A percentile compares a stretch with the other conserved stretches of the same genome.
phyloP scores from a whole-genome alignment of 352 stramenopile genomes.

The Blastocystis sp. region DNA sequence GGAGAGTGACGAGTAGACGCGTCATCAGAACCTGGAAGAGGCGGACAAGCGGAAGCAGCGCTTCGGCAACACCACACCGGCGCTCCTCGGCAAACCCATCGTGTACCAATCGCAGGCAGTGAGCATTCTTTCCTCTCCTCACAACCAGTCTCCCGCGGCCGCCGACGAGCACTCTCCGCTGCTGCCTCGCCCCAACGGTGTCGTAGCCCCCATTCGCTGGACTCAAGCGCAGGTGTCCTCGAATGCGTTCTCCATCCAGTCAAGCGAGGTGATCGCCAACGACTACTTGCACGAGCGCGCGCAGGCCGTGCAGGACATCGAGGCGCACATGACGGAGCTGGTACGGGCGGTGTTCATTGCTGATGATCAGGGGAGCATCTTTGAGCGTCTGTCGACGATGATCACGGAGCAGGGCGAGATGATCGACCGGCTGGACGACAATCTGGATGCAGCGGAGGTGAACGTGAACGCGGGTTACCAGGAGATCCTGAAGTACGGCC shows the following conservation, averaged over 20 bases:
- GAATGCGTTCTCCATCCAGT: slow-evolving; percentile 31
- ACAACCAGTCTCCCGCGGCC: neutral
- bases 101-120: slow-evolving; percentile 42
- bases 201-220: neutral
- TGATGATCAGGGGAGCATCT: slow-evolving; percentile 14
- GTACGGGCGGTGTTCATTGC: neutral
- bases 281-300: slow-evolving; percentile 61
- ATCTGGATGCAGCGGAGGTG: slow-evolving; percentile 54
- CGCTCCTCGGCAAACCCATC: slow-evolving; percentile 43
- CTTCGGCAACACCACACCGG: neutral
- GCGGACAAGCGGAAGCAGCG: slow-evolving; percentile 41
- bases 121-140: neutral
- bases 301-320: slow-evolving; percentile 61
- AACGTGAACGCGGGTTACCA: slow-evolving; percentile 67
- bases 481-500: slow-evolving; percentile 67
- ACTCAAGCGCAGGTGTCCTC: neutral
- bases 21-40: slow-evolving; percentile 55
- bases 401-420: slow-evolving; percentile 66
- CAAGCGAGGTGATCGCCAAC: slow-evolving; percentile 62
- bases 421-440: slow-evolving; percentile 65
- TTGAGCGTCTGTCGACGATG: slow-evolving; percentile 60
- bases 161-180: slow-evolving; percentile 1
- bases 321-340: slow-evolving; percentile 61
- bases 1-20: neutral
- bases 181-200: slow-evolving; percentile 4